phyloP scores from a whole-genome alignment of 2,329 filamentous ascomycete genomes.

The Cladobotryum protrusum region DNA sequence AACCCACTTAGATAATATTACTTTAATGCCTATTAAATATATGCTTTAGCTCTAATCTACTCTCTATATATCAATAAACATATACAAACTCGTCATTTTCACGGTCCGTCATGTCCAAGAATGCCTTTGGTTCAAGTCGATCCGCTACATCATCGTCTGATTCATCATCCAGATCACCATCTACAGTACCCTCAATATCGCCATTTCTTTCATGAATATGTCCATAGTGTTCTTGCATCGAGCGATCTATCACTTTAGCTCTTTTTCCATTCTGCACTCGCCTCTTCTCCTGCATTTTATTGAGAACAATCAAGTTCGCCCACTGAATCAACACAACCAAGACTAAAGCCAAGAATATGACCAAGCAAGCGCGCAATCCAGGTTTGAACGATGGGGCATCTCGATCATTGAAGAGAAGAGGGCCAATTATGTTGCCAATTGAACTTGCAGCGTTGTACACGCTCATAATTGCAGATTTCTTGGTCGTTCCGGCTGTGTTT shows the following conservation, averaged over 20 bases:
- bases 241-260: conserved; percentile 51
- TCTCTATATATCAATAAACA: conserved; percentile 39
- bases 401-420: conserved; percentile 51
- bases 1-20: too few relatives aligned
- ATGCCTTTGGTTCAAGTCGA: conserved; percentile 42
- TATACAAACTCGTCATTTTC: conserved; percentile 65
- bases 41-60: too few relatives aligned
- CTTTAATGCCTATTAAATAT: too few relatives aligned
- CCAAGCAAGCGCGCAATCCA: conserved; percentile 50
- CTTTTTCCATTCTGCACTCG: conserved; percentile 55
- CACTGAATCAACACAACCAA: conserved; percentile 48
- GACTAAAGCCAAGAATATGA: conserved; percentile 47
- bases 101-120: conserved; percentile 56
- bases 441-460: conserved; percentile 58
- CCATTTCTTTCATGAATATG: conserved; percentile 13
- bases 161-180: conserved; percentile 23
- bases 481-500: conserved; percentile 62
- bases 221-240: conserved; percentile 50
- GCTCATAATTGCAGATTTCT: conserved; percentile 59
- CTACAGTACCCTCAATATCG: not conserved
- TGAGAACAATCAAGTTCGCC: conserved; percentile 48
- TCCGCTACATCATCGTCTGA: conserved; percentile 12
- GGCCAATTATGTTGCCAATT: conserved; percentile 61
- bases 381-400: conserved; percentile 55
- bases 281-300: conserved; percentile 48